Base-by-base conservation (phyloP, 2,329 filamentous ascomycete species). In the Cercospora zeae-maydis region DNA sequence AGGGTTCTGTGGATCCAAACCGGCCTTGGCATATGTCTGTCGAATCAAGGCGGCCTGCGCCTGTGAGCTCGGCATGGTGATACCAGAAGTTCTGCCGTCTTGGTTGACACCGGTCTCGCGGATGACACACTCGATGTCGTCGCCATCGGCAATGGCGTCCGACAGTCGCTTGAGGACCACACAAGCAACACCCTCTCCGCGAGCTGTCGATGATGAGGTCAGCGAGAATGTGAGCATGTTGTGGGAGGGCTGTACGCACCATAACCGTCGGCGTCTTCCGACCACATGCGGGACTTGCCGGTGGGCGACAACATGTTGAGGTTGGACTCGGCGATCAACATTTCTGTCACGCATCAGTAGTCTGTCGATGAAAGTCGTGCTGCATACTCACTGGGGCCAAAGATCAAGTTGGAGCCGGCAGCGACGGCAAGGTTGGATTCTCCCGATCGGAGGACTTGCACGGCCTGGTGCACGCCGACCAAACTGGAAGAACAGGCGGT, bases 161-260 rank as follows among this genome's bases (percentile, higher is more conserved):
- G 70, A 33, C 8, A 47, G 39, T 13, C 58, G 74, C 24, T 68
- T 74, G 0, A 71, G 66, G 9, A 77, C 69, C 1, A 77, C 65
- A 10, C 74, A 74, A 16, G 45, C 55, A 8, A 84, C 71, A 0
- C 83, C 84, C 56, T 87, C 84, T 11, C 81, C 82, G 0, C 83
- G 77, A 19, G 76, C 33, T 36, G 33, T 9, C 9, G 13, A 11
- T 3, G 33, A 10, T 36, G 10, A 4, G 3, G 33, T 36, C 11
- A 36, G 33, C 33, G 3, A 14, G 24, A 27, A 6, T 27, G 24
- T 27, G 24, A 27, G n/a, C n/a, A n/a, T n/a, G n/a, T n/a, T n/a
- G n/a, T n/a, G 24, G 6, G 24, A 27, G 6, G 24, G 24, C 24
- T 11, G 31, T 11, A 36, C 33, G 5, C 13, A 36, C 33, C 39